Evolutionary conservation across 345 rosid species (phyloP).

Genomic region (Citrus hindsii): DNA sequence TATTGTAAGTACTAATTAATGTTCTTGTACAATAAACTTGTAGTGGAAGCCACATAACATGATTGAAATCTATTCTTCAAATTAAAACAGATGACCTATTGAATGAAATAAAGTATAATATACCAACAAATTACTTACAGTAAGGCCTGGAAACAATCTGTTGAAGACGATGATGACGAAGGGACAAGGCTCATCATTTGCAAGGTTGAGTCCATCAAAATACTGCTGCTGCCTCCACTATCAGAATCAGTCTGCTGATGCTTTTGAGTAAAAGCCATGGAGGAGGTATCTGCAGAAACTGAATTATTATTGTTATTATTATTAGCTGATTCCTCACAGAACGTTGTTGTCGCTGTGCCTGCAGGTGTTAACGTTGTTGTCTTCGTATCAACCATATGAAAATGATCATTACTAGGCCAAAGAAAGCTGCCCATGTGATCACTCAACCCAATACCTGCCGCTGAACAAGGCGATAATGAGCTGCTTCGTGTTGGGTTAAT

Average conservation of each 20-base stretch:
- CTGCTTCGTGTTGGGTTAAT: conserved; percentile 29
- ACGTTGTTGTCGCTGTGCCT: not conserved
- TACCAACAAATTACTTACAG: conserved; percentile 38
- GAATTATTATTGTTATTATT: not conserved
- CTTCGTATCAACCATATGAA: conserved; percentile 30
- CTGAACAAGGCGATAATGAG: conserved; percentile 40
- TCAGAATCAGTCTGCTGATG: conserved; percentile 28
- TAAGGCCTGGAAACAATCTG: conserved; percentile 47
- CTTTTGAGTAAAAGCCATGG: conserved; percentile 23
- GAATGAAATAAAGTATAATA: not conserved
- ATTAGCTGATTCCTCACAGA: conserved; percentile 25
- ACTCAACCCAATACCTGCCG: conserved; percentile 13
- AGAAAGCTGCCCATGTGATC: conserved; percentile 26
- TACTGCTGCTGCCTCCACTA: conserved; percentile 26
- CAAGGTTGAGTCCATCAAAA: conserved; percentile 45
- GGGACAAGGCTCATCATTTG: conserved; percentile 40
- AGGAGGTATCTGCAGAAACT: conserved; percentile 9
- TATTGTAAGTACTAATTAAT: not conserved
- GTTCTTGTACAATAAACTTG: not conserved
- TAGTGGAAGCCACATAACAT: conserved; percentile 18
- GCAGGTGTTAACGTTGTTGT: not conserved
- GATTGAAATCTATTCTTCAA: not conserved
- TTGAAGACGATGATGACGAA: conserved; percentile 28
- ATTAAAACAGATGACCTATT: not conserved
- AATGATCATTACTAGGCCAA: conserved; percentile 17